Evolutionary conservation across 139 green algal genomes (phyloP).

Genomic region (Closterium sp.): DNA sequence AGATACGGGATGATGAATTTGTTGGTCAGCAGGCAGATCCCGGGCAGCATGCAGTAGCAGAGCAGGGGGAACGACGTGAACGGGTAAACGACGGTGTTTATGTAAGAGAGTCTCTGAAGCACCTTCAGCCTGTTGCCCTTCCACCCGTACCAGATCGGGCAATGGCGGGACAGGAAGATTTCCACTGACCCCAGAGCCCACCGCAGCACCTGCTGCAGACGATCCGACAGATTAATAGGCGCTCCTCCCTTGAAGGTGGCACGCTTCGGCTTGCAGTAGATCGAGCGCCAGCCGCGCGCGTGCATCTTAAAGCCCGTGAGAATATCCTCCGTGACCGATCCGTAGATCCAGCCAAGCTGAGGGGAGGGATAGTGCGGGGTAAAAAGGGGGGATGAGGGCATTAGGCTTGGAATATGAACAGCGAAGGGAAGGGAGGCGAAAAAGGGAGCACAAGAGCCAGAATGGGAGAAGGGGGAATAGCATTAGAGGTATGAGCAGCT

Average conservation of each 20-base stretch:
- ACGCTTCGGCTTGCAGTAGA: conserved; percentile 35
- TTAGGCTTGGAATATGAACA: too few relatives aligned
- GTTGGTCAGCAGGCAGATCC: conserved; percentile 37
- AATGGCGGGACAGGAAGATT: conserved; percentile 45
- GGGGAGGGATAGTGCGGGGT: too few relatives aligned
- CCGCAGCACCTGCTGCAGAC: conserved; percentile 32
- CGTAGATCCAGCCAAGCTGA: conserved; percentile 44
- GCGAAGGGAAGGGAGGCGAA: too few relatives aligned
- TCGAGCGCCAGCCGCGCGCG: conserved; percentile 23
- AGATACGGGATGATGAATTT: conserved; percentile 38
- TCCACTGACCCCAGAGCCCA: conserved; percentile 33
- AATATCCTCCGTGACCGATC: conserved; percentile 37
- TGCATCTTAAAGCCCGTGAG: conserved; percentile 43
- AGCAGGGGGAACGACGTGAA: conserved; percentile 41
- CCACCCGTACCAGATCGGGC: conserved; percentile 32
- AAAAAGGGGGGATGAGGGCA: too few relatives aligned
- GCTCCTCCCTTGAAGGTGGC: conserved; percentile 38
- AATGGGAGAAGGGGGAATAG: too few relatives aligned
- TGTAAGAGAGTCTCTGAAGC: conserved; percentile 40
- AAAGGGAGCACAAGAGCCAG: too few relatives aligned
- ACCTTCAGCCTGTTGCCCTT: conserved; percentile 24
- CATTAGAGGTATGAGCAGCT: too few relatives aligned
- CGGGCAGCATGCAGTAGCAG: conserved; percentile 36
- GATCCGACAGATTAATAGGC: conserved; percentile 45
- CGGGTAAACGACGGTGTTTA: conserved; percentile 35